These are phyloP conservation scores for Sherardia arvensis DNA, from an alignment of 257 asterid genomes.

Conservation along the genomic window DNA sequence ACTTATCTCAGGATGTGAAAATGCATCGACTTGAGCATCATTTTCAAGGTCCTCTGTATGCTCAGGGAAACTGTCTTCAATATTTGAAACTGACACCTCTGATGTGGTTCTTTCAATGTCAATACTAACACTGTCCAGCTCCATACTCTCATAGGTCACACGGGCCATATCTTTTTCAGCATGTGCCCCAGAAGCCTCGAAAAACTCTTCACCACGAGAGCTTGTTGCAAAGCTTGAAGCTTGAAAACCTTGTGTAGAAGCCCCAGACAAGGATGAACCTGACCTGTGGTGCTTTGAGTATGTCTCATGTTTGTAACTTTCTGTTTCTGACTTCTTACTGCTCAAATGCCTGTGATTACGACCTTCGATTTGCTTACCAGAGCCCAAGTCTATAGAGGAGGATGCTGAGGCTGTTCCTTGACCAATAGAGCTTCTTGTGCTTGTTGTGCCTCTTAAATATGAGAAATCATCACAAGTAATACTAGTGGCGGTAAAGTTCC, in stretches of 20 bases:
- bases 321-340: conserved; percentile 59
- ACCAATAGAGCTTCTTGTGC: conserved; percentile 74
- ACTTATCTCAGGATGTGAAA: conserved; percentile 22
- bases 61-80: conserved; percentile 40
- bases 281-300: conserved; percentile 59
- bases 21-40: conserved; percentile 22
- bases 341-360: conserved; percentile 54
- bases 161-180: conserved; percentile 29
- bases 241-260: conserved; percentile 48
- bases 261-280: conserved; percentile 65
- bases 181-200: conserved; percentile 27
- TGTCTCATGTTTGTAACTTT: conserved; percentile 46
- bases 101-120: conserved; percentile 38
- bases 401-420: conserved; percentile 65
- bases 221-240: conserved; percentile 38
- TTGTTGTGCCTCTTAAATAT: conserved; percentile 56
- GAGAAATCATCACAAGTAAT: conserved; percentile 70
- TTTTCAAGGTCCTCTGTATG: conserved; percentile 25
- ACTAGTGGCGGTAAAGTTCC: conserved; percentile 70
- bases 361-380: conserved; percentile 44
- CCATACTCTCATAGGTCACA: conserved; percentile 37
- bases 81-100: conserved; percentile 29
- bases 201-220: conserved; percentile 43
- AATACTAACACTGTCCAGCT: conserved; percentile 35
- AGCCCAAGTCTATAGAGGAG: conserved; percentile 76